phyloP scores from a whole-genome alignment of 2,329 filamentous ascomycete species.

The Reticulascus tulasneorum region DNA sequence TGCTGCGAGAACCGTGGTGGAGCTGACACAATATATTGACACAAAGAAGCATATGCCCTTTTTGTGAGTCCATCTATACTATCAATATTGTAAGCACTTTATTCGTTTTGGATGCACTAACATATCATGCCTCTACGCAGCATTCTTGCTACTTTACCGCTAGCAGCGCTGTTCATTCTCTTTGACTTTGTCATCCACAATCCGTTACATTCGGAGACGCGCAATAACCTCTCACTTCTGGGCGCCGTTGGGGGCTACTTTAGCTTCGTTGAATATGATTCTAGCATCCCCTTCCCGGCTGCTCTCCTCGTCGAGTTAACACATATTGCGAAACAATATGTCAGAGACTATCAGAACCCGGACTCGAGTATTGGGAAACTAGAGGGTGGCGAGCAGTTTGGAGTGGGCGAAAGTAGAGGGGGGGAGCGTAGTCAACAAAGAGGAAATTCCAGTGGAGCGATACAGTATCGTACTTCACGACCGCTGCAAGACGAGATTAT shows the following conservation, averaged over 20 bases:
- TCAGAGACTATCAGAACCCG: too few relatives aligned
- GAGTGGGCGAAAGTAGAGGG: too few relatives aligned
- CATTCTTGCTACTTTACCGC: constrained; percentile 13
- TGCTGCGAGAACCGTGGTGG: constrained; percentile 25
- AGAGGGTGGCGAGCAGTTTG: too few relatives aligned
- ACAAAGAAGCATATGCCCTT: constrained; percentile 26
- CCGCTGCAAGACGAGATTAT: too few relatives aligned
- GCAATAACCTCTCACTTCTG: constrained; percentile 12
- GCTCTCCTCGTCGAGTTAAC: constrained; percentile 8
- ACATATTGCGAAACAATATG: constrained; percentile 7
- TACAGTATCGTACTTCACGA: too few relatives aligned
- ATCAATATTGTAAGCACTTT: neutral
- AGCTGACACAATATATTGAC: constrained; percentile 29
- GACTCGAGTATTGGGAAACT: too few relatives aligned
- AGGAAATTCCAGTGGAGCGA: too few relatives aligned
- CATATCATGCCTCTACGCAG: constrained; percentile 3
- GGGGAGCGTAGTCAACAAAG: too few relatives aligned
- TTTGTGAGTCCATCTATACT: constrained; percentile 20
- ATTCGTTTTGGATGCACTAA: neutral
- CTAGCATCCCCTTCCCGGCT: constrained; percentile 10
- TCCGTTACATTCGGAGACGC: constrained; percentile 15
- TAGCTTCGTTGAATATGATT: constrained; percentile 9
- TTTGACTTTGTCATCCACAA: constrained; percentile 20
- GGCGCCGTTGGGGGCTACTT: constrained; percentile 15
- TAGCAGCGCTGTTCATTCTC: constrained; percentile 17